These are phyloP conservation scores for Senna tora DNA, from an alignment of 306 rosid genomes.

Conservation along the genomic window DNA sequence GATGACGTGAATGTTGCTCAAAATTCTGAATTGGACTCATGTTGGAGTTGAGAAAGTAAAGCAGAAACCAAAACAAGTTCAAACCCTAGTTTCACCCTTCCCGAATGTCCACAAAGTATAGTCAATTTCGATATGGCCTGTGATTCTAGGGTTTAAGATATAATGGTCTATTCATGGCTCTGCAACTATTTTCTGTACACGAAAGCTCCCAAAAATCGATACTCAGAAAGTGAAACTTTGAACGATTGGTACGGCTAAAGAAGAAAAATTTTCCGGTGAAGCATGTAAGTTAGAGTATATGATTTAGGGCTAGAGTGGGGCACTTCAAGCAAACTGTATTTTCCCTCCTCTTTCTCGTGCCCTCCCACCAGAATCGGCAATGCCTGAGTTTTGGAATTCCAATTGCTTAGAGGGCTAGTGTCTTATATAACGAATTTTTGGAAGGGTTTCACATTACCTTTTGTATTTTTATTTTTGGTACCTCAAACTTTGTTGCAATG, in stretches of 20 bases:
- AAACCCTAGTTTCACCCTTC: conserved; percentile 52
- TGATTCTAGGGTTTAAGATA: conserved; percentile 49
- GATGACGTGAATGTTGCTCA: conserved; percentile 86
- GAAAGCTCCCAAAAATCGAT: not conserved
- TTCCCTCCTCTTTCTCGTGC: conserved; percentile 38
- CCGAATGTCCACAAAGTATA: not conserved
- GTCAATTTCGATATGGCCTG: not conserved
- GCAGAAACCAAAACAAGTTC: conserved; percentile 26
- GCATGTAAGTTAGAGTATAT: not conserved
- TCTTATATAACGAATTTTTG: too few relatives aligned
- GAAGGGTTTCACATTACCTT: too few relatives aligned
- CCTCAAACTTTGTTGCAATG: too few relatives aligned
- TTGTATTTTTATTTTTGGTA: too few relatives aligned
- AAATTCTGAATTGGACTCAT: conserved; percentile 98
- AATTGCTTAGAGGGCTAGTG: too few relatives aligned
- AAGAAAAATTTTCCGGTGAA: conserved; percentile 13
- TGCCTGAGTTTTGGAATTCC: too few relatives aligned
- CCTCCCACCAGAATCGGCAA: not conserved
- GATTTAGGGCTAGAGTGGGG: conserved; percentile 19
- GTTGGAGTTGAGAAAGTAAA: conserved; percentile 18
- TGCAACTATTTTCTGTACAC: not conserved
- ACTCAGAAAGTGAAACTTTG: not conserved
- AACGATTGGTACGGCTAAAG: not conserved
- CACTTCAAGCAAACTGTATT: not conserved
- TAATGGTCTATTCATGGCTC: not conserved